Base-by-base conservation (phyloP, 1,284 basidiomycete genomes). In the Rhodofomes roseus region DNA sequence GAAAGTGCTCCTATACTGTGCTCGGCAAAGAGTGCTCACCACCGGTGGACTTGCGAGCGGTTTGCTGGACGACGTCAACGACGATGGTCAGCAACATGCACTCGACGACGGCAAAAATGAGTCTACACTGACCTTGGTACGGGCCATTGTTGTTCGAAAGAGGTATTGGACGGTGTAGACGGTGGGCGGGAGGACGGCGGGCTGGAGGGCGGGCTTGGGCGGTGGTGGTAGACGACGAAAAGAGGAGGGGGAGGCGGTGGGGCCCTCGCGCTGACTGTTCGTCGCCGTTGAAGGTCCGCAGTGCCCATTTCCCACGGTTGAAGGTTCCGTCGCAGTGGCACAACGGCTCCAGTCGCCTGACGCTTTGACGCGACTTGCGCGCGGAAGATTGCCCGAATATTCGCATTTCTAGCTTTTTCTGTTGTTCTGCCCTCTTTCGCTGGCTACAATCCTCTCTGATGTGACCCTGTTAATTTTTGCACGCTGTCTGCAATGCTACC, bases 41-140 rank as follows among this genome's bases (percentile, higher is more conserved):
- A 87, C 89, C 89, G 60, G 89, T 91, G 57, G 89, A 91, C 81
- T 90, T 90, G 75, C 89, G 87, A 70, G 88, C 88, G 70, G 89
- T 90, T 90, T 90, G 87, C 88, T 90, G 71, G 66, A 66, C 63
- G 57, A 53, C 56, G 20, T 60, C 70, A 68, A 74, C 68, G 66
- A 70, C 63, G 68, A 69, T 59, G 69, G 68, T 56, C 56, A 60
- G 62, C 55, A 57, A 63, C 59, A 63, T 60, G 51, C 62, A 55
- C 61, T 60, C 56, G 54, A 65, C 39, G 44, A 52, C 40, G 55
- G 55, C 46, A 54, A 56, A 56, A 29, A 70, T 74, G 60, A 66
- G 31, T 7, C n/a, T 37, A 36, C 20, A 52, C 50, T 52, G 50
- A 86, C 87, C 84, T 90, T 90, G 70, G 87, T 90, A 72, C 87